phyloP scores from a whole-genome alignment of 805 yeast species.

The Candida andamanensis region DNA sequence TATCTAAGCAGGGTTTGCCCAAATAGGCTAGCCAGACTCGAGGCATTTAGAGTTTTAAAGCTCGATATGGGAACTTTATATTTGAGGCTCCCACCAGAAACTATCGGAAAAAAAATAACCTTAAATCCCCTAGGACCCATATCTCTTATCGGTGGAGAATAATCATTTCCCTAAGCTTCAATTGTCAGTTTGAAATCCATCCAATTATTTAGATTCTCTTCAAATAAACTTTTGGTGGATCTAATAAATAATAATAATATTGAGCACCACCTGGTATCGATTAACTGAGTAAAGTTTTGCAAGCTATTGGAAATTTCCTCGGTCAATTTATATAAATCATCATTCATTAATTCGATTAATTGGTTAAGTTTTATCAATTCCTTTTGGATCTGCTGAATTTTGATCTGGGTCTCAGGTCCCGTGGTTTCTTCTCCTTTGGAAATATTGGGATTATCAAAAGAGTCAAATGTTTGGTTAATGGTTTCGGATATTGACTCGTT shows the following conservation, averaged over 20 bases:
- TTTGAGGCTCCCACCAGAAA: no score
- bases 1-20: no score
- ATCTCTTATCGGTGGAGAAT: no score
- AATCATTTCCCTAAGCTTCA: no score
- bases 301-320: conserved; percentile 38
- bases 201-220: conserved; percentile 30
- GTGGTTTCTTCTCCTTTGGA: neutral
- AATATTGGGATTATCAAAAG: neutral
- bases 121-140: no score
- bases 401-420: conserved; percentile 7
- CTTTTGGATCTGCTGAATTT: conserved; percentile 31
- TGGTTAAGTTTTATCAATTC: conserved; percentile 44
- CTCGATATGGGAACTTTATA: no score
- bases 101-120: no score
- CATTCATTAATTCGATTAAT: conserved; percentile 37
- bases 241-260: conserved; percentile 35
- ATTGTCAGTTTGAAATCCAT: conserved; percentile 20
- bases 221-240: conserved; percentile 28
- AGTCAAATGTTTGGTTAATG: no score
- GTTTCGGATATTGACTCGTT: no score
- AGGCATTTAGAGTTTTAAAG: no score
- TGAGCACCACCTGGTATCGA: conserved; percentile 38
- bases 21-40: no score
- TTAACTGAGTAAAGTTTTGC: conserved; percentile 27
- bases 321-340: conserved; percentile 42